phyloP scores from a whole-genome alignment of 257 asterid species.

The Vinca minor region DNA sequence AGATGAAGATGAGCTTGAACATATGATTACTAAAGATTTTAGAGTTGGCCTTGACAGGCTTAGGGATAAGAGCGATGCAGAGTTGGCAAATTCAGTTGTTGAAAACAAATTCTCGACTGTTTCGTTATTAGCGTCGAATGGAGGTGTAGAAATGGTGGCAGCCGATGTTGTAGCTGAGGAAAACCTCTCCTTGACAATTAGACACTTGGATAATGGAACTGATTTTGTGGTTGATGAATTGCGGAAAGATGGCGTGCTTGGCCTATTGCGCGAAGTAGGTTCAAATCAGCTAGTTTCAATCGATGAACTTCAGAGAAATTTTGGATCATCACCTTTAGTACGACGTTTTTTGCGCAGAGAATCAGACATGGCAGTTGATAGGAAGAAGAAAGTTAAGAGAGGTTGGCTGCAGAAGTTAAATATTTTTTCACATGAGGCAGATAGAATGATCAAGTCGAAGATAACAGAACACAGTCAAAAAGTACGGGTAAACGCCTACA shows the following conservation, averaged over 20 bases:
- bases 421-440: conserved; percentile 26
- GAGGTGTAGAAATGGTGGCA: conserved; percentile 21
- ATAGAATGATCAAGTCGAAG: conserved; percentile 22
- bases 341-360: conserved; percentile 42
- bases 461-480: conserved; percentile 22
- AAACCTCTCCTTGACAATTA: conserved; percentile 31
- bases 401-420: conserved; percentile 56
- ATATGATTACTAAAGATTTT: conserved; percentile 17
- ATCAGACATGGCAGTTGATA: conserved; percentile 24
- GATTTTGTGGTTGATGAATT: conserved; percentile 41
- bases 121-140: conserved; percentile 27
- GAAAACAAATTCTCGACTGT: conserved; percentile 34
- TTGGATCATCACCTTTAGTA: conserved; percentile 56
- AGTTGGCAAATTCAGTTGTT: conserved; percentile 40
- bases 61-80: conserved; percentile 32
- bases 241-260: conserved; percentile 33
- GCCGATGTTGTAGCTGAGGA: conserved; percentile 26
- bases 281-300: conserved; percentile 43
- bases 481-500: conserved; percentile 37
- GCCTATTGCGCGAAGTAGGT: conserved; percentile 42
- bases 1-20: conserved; percentile 24
- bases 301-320: conserved; percentile 55
- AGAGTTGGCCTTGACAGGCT: conserved; percentile 26
- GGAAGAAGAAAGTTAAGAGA: conserved; percentile 39
- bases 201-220: conserved; percentile 43